phyloP scores from a whole-genome alignment of 2,329 filamentous ascomycete genomes.

The Fusarium tjaetaba region DNA sequence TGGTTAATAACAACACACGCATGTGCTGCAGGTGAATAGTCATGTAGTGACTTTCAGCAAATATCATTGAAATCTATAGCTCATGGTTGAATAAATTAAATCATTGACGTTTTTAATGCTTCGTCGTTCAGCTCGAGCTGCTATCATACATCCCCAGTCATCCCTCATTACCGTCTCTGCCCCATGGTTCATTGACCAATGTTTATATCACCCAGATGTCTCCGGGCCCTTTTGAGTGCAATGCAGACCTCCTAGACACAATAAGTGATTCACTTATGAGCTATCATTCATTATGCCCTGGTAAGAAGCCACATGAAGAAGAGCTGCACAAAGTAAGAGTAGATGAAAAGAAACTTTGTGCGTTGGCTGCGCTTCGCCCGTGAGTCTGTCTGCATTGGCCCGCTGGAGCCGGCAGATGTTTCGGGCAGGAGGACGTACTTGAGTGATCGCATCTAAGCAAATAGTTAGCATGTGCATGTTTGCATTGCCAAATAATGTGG shows the following conservation, averaged over 20 bases:
- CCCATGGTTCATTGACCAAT: background rate
- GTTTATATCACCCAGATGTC: background rate
- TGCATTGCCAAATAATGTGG: background rate
- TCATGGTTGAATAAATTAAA: background rate
- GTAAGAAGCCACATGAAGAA: conserved; percentile 88
- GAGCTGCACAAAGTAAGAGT: conserved; percentile 94
- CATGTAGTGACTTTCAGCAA: background rate
- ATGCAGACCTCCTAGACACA: background rate
- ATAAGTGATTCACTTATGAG: conserved; percentile 1
- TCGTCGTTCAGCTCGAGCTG: conserved; percentile 15
- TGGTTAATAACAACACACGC: background rate
- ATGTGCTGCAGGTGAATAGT: background rate
- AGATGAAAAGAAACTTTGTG: conserved; percentile 92
- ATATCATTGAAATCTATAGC: background rate
- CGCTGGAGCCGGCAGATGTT: conserved; percentile 71
- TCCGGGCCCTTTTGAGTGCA: background rate
- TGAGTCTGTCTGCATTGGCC: conserved; percentile 76
- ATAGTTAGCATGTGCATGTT: conserved; percentile 21
- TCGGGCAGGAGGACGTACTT: conserved; percentile 96
- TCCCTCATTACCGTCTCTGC: conserved; percentile 24
- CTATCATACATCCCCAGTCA: conserved; percentile 30
- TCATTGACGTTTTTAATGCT: conserved; percentile 21
- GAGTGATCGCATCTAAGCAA: conserved; percentile 81
- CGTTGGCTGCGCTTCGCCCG: conserved; percentile 86
- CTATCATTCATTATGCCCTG: conserved; percentile 48